These are phyloP conservation scores for Penicillium sumatraense DNA, from an alignment of 2,329 filamentous ascomycete species.

Conservation along the genomic window DNA sequence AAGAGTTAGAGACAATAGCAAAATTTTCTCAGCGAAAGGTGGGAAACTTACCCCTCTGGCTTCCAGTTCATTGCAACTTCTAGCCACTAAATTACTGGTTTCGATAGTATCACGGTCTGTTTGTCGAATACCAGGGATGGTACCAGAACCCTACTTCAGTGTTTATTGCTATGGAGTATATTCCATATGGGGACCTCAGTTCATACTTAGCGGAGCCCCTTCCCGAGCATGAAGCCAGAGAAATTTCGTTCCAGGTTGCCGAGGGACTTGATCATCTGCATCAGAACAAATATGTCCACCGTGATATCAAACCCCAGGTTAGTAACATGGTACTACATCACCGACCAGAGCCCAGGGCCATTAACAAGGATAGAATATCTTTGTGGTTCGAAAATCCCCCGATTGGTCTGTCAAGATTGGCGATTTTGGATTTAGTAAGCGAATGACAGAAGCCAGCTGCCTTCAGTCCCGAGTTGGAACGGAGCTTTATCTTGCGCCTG, in stretches of 20 bases:
- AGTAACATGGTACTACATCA: too few species aligned
- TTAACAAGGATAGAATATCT: constrained; percentile 4
- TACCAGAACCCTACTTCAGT: background rate
- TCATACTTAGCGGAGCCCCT: constrained; percentile 1
- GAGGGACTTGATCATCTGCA: constrained; percentile 10
- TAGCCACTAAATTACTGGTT: too few species aligned
- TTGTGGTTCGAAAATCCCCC: constrained; percentile 1
- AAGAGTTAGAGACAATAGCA: background rate
- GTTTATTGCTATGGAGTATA: background rate
- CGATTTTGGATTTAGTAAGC: constrained; percentile 15
- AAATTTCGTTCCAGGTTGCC: constrained; percentile 7
- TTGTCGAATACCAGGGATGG: background rate
- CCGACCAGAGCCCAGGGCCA: background rate
- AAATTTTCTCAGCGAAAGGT: background rate
- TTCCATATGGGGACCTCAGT: background rate
- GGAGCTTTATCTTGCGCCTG: constrained; percentile 1
- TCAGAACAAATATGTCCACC: constrained; percentile 10
- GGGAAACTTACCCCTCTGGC: too few species aligned
- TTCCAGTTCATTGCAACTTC: too few species aligned
- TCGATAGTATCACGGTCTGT: background rate
- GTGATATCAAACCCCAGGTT: constrained; percentile 17
- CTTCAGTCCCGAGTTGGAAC: constrained; percentile 2
- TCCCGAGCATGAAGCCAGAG: constrained; percentile 1
- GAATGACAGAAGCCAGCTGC: background rate
- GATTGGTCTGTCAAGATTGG: constrained; percentile 13